A percentile compares a stretch with the other conserved stretches of the same genome.
These are phyloP conservation scores for Metschnikowia gelsemii DNA, from an alignment of 805 yeast species.

Conservation along the genomic window DNA sequence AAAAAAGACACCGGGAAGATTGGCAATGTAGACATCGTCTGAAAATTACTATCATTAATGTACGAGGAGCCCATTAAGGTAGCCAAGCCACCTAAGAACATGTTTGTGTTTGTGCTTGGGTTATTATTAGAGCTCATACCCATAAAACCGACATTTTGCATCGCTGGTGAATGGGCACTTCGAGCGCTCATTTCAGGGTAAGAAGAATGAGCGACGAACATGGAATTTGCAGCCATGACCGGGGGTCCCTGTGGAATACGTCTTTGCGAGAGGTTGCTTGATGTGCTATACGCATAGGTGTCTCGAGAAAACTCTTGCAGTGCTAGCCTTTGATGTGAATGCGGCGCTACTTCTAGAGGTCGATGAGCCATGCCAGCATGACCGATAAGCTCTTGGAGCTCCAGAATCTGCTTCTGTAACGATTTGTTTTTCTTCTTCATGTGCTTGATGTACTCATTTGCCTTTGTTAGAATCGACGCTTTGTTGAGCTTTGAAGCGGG, in stretches of 20 bases:
- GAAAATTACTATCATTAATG: conserved; percentile 49
- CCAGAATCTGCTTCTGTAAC: conserved; percentile 42
- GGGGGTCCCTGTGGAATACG: not conserved
- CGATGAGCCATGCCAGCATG: conserved; percentile 1
- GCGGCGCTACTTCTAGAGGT: not conserved
- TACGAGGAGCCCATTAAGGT: conserved; percentile 62
- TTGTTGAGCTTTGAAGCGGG: conserved; percentile 78
- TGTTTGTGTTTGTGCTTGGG: conserved; percentile 29
- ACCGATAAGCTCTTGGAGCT: conserved; percentile 38
- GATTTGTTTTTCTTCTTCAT: conserved; percentile 60
- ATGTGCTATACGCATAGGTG: not conserved
- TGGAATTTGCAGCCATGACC: not conserved
- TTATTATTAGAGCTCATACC: not conserved
- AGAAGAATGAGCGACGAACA: conserved; percentile 1
- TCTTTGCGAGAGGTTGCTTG: conserved; percentile 3
- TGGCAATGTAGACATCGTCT: conserved; percentile 51
- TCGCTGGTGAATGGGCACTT: not conserved
- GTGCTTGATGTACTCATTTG: conserved; percentile 75
- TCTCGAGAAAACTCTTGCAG: not conserved
- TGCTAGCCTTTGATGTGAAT: not conserved
- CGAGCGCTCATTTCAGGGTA: conserved; percentile 2
- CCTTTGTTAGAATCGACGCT: conserved; percentile 72
- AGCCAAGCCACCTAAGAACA: conserved; percentile 63
- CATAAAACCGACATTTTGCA: not conserved
- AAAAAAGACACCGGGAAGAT: conserved; percentile 15